Evolutionary conservation across 805 yeast species (phyloP).

Genomic region (Cyberlindnera nakhonratchasimensis): DNA sequence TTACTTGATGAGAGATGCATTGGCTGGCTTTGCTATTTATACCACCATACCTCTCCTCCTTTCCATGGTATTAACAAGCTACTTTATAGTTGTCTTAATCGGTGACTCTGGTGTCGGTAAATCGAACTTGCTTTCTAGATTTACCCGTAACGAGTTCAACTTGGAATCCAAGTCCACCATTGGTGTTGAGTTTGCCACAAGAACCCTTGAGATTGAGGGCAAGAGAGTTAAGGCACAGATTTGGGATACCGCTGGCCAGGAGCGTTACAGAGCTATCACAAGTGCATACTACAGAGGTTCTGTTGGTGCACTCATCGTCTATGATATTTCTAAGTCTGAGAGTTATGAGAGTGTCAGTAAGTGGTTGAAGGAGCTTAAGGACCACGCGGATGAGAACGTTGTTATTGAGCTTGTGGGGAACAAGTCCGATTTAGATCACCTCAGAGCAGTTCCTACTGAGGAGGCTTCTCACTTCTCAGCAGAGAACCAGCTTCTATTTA

Average conservation of each 20-base stretch:
- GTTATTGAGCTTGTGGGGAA: constrained; percentile 93
- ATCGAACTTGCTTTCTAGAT: constrained; percentile 87
- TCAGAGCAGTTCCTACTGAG: constrained; percentile 95
- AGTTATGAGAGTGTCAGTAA: constrained; percentile 81
- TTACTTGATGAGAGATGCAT: too few species aligned
- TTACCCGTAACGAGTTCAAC: constrained; percentile 94
- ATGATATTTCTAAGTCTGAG: constrained; percentile 89
- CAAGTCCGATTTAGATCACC: constrained; percentile 84
- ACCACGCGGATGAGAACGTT: constrained; percentile 91
- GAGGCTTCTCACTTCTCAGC: constrained; percentile 94
- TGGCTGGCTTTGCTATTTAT: background rate
- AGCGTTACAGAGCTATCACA: constrained; percentile 95
- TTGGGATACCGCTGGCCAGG: constrained; percentile 99
- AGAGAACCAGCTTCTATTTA: constrained; percentile 87
- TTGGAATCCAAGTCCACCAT: constrained; percentile 91
- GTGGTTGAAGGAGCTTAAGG: constrained; percentile 88
- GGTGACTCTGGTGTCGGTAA: constrained; percentile 98
- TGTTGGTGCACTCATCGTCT: constrained; percentile 93
- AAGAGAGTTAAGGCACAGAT: constrained; percentile 85
- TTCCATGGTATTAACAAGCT: constrained; percentile 7
- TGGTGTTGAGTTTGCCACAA: constrained; percentile 97
- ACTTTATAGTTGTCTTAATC: constrained; percentile 68
- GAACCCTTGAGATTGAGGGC: constrained; percentile 85
- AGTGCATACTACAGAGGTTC: constrained; percentile 98
- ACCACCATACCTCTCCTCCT: background rate